Percentiles rank a stretch among this genome's conserved stretches.
These are phyloP conservation scores for Agrocybe praecox DNA, from an alignment of 768 basidiomycete species.

Conservation along the genomic window DNA sequence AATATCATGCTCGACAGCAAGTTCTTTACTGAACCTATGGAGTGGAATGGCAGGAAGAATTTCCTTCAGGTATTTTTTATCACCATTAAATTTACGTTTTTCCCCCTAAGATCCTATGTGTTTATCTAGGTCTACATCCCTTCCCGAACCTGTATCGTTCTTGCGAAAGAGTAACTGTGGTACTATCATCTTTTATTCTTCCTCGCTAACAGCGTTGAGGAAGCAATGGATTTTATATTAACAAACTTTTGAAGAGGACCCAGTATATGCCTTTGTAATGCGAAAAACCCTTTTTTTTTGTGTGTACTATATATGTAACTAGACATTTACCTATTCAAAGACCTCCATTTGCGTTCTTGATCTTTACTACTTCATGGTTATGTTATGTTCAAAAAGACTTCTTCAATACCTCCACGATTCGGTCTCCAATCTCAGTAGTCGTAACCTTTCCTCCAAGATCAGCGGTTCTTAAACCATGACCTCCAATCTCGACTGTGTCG, in stretches of 20 bases:
- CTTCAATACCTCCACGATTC: conserved; percentile 74
- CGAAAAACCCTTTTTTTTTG: background rate
- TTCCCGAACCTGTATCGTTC: conserved; percentile 64
- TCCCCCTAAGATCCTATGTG: too few species aligned
- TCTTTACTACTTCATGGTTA: background rate
- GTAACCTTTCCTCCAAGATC: conserved; percentile 82
- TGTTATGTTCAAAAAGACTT: conserved; percentile 42
- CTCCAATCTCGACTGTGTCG: conserved; percentile 69
- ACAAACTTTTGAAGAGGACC: background rate
- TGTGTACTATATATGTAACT: too few species aligned
- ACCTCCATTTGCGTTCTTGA: too few species aligned
- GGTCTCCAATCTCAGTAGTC: conserved; percentile 84
- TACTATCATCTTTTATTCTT: background rate
- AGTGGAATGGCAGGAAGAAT: conserved; percentile 94
- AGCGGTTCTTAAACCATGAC: conserved; percentile 77
- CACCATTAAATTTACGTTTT: background rate
- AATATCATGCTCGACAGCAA: conserved; percentile 65
- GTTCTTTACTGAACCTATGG: conserved; percentile 82
- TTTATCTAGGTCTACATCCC: conserved; percentile 67
- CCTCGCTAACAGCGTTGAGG: background rate
- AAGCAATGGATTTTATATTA: background rate
- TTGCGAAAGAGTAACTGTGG: conserved; percentile 42
- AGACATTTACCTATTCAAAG: too few species aligned
- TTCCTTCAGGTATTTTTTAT: conserved; percentile 69
- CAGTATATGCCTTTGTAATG: background rate